Evolutionary conservation across 2,329 filamentous ascomycete species (phyloP).

Genomic region (Furcasterigmium furcatum): DNA sequence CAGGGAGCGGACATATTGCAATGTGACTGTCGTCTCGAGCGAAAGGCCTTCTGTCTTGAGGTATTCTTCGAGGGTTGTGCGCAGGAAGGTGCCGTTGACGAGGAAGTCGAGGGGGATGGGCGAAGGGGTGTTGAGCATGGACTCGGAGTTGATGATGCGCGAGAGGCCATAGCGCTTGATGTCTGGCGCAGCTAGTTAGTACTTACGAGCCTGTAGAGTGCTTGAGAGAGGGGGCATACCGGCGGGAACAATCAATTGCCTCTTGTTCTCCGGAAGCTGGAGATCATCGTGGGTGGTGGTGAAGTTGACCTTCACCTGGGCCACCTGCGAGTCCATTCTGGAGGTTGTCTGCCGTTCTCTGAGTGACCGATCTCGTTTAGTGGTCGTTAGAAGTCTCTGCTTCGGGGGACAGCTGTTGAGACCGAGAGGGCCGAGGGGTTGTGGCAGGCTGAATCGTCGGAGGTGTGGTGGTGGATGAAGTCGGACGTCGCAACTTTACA

Average conservation of each 20-base stretch:
- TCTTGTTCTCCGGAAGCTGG: slow-evolving; percentile 59
- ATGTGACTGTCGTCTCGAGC: slow-evolving; percentile 77
- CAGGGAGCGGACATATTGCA: slow-evolving; percentile 91
- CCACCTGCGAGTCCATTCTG: slow-evolving; percentile 34
- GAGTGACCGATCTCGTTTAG: too few relatives aligned
- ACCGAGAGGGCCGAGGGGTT: too few relatives aligned
- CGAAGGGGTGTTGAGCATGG: slow-evolving; percentile 61
- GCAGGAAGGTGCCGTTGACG: slow-evolving; percentile 88
- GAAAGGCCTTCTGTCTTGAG: slow-evolving; percentile 83
- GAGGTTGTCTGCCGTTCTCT: background rate
- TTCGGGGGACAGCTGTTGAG: too few relatives aligned
- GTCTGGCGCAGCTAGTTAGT: slow-evolving; percentile 38
- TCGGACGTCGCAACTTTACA: background rate
- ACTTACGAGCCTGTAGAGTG: slow-evolving; percentile 2
- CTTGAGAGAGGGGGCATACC: slow-evolving; percentile 30
- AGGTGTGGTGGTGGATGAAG: background rate
- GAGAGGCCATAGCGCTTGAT: slow-evolving; percentile 70
- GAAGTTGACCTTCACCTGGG: slow-evolving; percentile 66
- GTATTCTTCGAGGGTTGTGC: slow-evolving; percentile 87
- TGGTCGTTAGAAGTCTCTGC: too few relatives aligned
- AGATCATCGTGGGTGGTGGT: slow-evolving; percentile 61
- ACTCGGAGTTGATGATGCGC: slow-evolving; percentile 68
- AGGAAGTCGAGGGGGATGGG: slow-evolving; percentile 90
- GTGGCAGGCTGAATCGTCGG: too few relatives aligned
- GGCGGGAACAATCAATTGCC: slow-evolving; percentile 60